Conservation (phyloP, 305 asterid genomes). For the Lippia alba region DNA sequence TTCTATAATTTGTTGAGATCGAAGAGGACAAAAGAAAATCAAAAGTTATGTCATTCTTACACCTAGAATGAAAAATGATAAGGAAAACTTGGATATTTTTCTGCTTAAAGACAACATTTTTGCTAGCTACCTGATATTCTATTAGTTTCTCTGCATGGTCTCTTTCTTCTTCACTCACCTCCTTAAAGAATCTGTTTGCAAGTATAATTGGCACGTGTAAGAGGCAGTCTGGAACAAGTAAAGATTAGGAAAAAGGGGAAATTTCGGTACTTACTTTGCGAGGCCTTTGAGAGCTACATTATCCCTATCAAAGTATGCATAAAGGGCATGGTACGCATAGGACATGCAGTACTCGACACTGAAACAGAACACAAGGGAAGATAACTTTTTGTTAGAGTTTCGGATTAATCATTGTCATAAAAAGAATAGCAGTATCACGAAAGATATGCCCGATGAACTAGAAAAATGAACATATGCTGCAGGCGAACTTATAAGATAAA, state of each 20-base stretch:
- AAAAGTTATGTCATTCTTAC: too few relatives aligned
- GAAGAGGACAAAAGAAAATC: background rate
- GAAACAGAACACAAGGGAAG: conserved; percentile 32
- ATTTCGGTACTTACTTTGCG: conserved; percentile 60
- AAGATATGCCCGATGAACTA: too few relatives aligned
- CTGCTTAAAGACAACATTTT: background rate
- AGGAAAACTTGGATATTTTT: background rate
- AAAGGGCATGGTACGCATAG: conserved; percentile 76
- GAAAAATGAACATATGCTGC: too few relatives aligned
- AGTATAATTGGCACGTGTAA: background rate
- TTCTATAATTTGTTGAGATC: conserved; percentile 50
- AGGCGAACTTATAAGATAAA: too few relatives aligned
- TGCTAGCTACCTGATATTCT: conserved; percentile 68
- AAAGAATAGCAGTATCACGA: too few relatives aligned
- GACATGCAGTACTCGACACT: conserved; percentile 83
- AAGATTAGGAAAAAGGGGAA: too few relatives aligned
- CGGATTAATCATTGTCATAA: too few relatives aligned
- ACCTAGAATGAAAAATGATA: background rate
- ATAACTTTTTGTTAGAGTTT: conserved; percentile 18
- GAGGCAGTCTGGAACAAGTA: too few relatives aligned
- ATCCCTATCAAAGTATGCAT: conserved; percentile 82
- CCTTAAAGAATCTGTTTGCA: conserved; percentile 60
- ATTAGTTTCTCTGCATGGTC: conserved; percentile 83
- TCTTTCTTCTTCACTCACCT: conserved; percentile 75
- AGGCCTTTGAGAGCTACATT: conserved; percentile 81